phyloP scores from a whole-genome alignment of 1,284 basidiomycete genomes.

The Ceratorhiza oryzae-sativae region DNA sequence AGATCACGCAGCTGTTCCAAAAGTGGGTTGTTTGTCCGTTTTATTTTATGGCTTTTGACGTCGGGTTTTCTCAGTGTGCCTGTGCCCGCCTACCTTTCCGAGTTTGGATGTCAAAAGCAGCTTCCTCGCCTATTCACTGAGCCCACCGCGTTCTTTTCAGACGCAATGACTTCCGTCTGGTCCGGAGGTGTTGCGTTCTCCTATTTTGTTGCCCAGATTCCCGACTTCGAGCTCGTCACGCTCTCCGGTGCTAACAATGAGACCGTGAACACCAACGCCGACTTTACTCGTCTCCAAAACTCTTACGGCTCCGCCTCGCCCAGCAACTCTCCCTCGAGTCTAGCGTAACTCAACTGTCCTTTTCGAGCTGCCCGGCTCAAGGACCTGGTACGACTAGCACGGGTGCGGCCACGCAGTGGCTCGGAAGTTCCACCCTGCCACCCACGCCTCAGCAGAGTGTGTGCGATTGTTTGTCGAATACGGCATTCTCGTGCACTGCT shows the following conservation, averaged over 20 bases:
- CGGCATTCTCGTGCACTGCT: conserved; percentile 73
- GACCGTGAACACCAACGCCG: conserved; percentile 67
- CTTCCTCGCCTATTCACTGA: conserved; percentile 83
- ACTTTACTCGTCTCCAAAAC: conserved; percentile 70
- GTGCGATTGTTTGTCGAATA: conserved; percentile 77
- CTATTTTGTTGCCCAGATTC: conserved; percentile 75
- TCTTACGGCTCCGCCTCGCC: conserved; percentile 67
- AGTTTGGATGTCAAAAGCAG: conserved; percentile 61
- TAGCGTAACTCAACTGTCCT: conserved; percentile 58
- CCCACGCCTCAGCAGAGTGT: conserved; percentile 81
- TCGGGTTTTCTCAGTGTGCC: conserved; percentile 51
- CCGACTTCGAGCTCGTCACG: conserved; percentile 85
- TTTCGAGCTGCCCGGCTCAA: conserved; percentile 66
- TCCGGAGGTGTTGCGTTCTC: conserved; percentile 87
- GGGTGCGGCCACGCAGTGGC: conserved; percentile 50
- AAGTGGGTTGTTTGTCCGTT: conserved; percentile 51
- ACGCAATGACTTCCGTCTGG: conserved; percentile 78
- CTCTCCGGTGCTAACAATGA: conserved; percentile 64
- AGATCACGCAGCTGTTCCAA: conserved; percentile 54
- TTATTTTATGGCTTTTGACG: background rate
- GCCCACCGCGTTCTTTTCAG: conserved; percentile 70
- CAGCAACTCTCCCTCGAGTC: conserved; percentile 70
- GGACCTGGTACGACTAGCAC: conserved; percentile 47
- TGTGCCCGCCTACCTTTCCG: conserved; percentile 87
- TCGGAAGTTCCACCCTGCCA: conserved; percentile 75